Conservation (phyloP, 176 grass and related monocot genomes). For the Alopecurus myosuroides region DNA sequence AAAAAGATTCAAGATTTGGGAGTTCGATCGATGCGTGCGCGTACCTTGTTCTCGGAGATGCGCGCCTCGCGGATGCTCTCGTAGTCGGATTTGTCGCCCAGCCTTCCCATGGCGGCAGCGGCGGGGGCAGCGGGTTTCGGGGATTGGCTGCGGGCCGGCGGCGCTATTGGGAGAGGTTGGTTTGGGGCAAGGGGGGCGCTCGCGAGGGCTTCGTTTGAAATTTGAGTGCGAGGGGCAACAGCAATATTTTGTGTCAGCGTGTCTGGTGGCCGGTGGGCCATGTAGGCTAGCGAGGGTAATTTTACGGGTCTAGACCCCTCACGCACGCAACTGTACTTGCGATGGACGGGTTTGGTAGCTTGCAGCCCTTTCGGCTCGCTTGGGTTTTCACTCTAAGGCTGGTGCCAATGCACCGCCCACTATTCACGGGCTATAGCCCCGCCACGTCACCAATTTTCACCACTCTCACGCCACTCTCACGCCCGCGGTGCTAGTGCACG, state of each 20-base stretch:
- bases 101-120: conserved; percentile 32
- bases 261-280: too few species aligned
- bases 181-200: not conserved
- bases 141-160: not conserved
- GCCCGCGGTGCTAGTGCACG: too few species aligned
- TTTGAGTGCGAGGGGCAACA: conserved; percentile 14
- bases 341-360: too few species aligned
- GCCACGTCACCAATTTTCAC: too few species aligned
- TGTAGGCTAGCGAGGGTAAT: not conserved
- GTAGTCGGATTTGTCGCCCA: conserved; percentile 46
- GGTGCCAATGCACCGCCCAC: too few species aligned
- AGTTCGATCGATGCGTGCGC: not conserved
- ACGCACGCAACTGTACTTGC: too few species aligned
- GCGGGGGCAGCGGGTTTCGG: not conserved
- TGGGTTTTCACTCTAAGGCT: too few species aligned
- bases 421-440: too few species aligned
- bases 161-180: not conserved
- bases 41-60: conserved; percentile 72
- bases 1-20: not conserved
- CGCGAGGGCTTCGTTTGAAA: not conserved
- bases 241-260: not conserved
- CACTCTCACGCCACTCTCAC: too few species aligned
- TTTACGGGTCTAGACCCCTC: not conserved
- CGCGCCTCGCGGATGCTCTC: conserved; percentile 69
- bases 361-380: too few species aligned